Conservation (phyloP, 495 filamentous ascomycete species). For the Xylaria grammica region DNA sequence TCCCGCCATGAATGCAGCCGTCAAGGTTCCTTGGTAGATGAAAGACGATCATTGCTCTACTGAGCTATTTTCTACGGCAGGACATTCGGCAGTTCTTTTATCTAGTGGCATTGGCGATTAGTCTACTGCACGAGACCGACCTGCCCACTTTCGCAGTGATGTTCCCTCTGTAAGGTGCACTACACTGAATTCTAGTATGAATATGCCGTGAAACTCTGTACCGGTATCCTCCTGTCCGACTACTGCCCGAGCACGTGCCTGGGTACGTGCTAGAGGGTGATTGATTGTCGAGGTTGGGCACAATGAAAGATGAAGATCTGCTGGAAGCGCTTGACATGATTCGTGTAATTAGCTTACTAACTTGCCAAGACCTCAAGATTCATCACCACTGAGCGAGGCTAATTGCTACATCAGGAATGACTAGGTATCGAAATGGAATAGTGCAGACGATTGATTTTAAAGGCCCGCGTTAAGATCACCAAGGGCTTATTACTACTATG, state of each 20-base stretch:
- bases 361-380: not conserved
- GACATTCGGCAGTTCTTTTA: conserved; percentile 13
- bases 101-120: not conserved
- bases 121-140: not conserved
- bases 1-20: not conserved
- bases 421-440: conserved; percentile 2
- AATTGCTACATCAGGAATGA: not conserved
- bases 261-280: too few species aligned
- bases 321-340: conserved; percentile 8
- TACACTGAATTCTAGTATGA: not conserved
- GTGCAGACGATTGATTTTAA: conserved; percentile 10
- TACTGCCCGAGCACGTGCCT: too few species aligned
- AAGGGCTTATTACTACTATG: not conserved
- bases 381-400: not conserved
- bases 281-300: not conserved
- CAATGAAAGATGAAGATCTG: conserved; percentile 14
- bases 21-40: too few species aligned
- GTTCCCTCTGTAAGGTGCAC: not conserved
- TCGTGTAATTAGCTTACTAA: conserved; percentile 12
- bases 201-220: not conserved
- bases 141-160: not conserved
- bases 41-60: conserved; percentile 17
- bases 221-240: too few species aligned
- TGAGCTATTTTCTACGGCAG: not conserved
- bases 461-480: conserved; percentile 12